These are phyloP conservation scores for Angophora floribunda DNA, from an alignment of 345 rosid genomes.

Conservation along the genomic window DNA sequence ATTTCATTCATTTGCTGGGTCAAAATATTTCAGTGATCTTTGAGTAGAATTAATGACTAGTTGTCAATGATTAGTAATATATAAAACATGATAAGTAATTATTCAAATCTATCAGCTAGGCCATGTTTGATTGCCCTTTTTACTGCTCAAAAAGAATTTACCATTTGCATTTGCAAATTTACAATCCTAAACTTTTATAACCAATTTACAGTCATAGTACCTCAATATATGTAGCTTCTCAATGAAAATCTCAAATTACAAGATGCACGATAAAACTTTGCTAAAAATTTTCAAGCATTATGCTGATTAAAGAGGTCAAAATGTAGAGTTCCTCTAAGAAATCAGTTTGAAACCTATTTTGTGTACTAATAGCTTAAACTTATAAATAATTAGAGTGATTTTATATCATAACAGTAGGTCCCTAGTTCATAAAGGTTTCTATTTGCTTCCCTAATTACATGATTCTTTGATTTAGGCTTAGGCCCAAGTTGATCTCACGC, in stretches of 20 bases:
- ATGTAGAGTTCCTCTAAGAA: too few species aligned
- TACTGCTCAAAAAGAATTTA: not conserved
- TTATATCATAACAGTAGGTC: not conserved
- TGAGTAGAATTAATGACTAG: not conserved
- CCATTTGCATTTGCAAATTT: not conserved
- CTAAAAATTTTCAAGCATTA: not conserved
- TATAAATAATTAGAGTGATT: accelerated
- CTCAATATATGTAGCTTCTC: not conserved
- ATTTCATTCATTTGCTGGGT: not conserved
- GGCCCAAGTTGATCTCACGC: not conserved
- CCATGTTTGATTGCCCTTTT: not conserved
- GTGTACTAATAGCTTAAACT: not conserved
- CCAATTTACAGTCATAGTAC: not conserved
- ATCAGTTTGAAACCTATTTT: not conserved
- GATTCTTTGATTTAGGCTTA: not conserved
- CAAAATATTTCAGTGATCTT: not conserved
- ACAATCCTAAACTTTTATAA: not conserved
- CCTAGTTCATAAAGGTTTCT: not conserved
- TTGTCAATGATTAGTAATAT: not conserved
- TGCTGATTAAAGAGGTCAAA: not conserved
- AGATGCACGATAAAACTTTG: too few species aligned
- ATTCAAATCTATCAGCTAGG: not conserved
- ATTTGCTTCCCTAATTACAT: not conserved
- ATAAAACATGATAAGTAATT: not conserved
- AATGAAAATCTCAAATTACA: too few species aligned